Evolutionary conservation across 768 basidiomycete genomes (phyloP).

Genomic region (Hericium coralloides): DNA sequence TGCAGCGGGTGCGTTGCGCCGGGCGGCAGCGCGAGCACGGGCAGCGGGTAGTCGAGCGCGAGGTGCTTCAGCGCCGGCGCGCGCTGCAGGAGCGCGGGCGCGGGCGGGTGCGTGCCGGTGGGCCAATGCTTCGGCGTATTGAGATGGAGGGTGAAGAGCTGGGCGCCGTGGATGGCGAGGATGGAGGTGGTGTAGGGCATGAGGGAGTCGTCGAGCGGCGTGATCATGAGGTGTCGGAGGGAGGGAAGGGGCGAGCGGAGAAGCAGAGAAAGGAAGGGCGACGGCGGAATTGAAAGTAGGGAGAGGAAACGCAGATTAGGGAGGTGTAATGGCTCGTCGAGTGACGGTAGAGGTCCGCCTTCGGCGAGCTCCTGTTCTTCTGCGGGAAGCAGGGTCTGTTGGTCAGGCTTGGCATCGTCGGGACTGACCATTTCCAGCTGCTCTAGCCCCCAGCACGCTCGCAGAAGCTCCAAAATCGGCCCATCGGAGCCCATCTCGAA

Average conservation of each 20-base stretch:
- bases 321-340: constrained; percentile 40
- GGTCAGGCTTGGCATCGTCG: constrained; percentile 5
- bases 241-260: constrained; percentile 52
- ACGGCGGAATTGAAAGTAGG: constrained; percentile 58
- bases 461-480: constrained; percentile 3
- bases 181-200: constrained; percentile 51
- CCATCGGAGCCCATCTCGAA: not conserved
- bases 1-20: constrained; percentile 33
- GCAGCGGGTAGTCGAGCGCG: constrained; percentile 64
- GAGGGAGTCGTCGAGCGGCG: constrained; percentile 59
- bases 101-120: constrained; percentile 45
- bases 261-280: constrained; percentile 52
- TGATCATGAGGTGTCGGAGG: constrained; percentile 55
- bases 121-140: constrained; percentile 54
- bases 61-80: constrained; percentile 57
- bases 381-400: constrained; percentile 1
- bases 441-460: constrained; percentile 5
- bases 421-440: constrained; percentile 11
- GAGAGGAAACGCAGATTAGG: constrained; percentile 49
- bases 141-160: constrained; percentile 52
- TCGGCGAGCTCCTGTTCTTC: not conserved
- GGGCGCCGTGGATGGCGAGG: constrained; percentile 47
- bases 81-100: constrained; percentile 32
- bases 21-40: constrained; percentile 30
- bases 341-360: constrained; percentile 18